Evolutionary conservation across 2,329 filamentous ascomycete genomes (phyloP).

Genomic region (Hysterium pulicare): DNA sequence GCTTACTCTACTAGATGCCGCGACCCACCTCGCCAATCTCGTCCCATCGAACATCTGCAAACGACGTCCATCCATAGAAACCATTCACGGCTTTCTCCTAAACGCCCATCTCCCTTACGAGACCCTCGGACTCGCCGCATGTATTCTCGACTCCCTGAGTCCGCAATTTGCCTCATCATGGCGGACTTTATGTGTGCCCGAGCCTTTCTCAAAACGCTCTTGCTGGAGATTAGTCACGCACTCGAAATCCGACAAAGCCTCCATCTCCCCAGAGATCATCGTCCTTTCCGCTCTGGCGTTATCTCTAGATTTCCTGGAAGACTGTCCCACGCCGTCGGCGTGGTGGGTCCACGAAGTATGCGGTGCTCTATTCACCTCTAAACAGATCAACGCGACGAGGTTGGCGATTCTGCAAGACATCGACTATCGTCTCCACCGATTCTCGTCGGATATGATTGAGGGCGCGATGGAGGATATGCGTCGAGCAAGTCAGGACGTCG

Average conservation of each 20-base stretch:
- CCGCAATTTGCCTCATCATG: slow-evolving; percentile 30
- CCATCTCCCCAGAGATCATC: slow-evolving; percentile 30
- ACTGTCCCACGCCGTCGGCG: slow-evolving; percentile 24
- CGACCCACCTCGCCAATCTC: slow-evolving; percentile 34
- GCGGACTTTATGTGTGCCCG: slow-evolving; percentile 20
- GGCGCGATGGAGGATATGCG: slow-evolving; percentile 30
- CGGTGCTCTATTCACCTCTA: slow-evolving; percentile 19
- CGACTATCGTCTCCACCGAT: slow-evolving; percentile 35
- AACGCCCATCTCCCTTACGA: slow-evolving; percentile 32
- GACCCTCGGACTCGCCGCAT: slow-evolving; percentile 36
- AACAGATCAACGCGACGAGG: slow-evolving; percentile 32
- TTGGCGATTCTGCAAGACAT: slow-evolving; percentile 33
- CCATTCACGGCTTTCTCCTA: slow-evolving; percentile 27
- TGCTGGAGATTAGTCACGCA: background rate
- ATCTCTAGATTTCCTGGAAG: slow-evolving; percentile 33
- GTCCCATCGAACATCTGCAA: slow-evolving; percentile 32
- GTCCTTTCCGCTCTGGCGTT: slow-evolving; percentile 35
- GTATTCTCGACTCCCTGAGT: slow-evolving; percentile 35
- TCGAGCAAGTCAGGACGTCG: too few species aligned
- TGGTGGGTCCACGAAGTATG: slow-evolving; percentile 34
- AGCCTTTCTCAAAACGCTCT: slow-evolving; percentile 1
- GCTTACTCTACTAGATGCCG: slow-evolving; percentile 23
- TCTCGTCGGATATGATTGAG: slow-evolving; percentile 31
- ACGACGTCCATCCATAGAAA: slow-evolving; percentile 21
- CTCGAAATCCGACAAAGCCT: slow-evolving; percentile 5